phyloP scores from a whole-genome alignment of 2,329 filamentous ascomycete species.

The Trichoderma oligosporum region DNA sequence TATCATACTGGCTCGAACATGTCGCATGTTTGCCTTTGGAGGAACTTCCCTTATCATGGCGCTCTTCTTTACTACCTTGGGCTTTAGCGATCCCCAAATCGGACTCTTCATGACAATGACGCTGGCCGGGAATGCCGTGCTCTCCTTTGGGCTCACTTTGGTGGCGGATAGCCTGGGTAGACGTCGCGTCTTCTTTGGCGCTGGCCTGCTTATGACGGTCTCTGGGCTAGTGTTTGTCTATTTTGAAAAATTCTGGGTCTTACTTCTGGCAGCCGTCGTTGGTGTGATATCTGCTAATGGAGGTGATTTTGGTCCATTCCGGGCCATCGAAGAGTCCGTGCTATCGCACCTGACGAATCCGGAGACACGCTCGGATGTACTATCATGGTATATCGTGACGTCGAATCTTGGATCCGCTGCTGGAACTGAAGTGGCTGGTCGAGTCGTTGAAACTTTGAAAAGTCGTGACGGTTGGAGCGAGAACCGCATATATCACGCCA shows the following conservation, averaged over 20 bases:
- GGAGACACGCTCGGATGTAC: conserved; percentile 56
- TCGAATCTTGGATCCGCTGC: conserved; percentile 53
- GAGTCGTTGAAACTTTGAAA: conserved; percentile 47
- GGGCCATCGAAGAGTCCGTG: conserved; percentile 63
- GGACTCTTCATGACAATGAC: conserved; percentile 64
- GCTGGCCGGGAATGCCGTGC: conserved; percentile 56
- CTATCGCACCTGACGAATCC: conserved; percentile 57
- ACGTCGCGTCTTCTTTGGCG: conserved; percentile 49
- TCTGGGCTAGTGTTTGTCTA: conserved; percentile 53
- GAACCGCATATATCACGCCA: conserved; percentile 51
- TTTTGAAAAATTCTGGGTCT: conserved; percentile 56
- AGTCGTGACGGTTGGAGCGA: conserved; percentile 46
- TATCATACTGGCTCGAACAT: conserved; percentile 49
- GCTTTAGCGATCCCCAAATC: conserved; percentile 55
- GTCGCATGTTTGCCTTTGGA: conserved; percentile 62
- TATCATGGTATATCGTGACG: conserved; percentile 61
- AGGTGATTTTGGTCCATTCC: conserved; percentile 64
- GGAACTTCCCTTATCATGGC: conserved; percentile 58
- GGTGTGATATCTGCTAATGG: conserved; percentile 61
- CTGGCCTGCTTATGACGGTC: conserved; percentile 53
- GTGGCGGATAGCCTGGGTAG: conserved; percentile 57
- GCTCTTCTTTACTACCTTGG: conserved; percentile 55
- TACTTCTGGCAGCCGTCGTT: conserved; percentile 55
- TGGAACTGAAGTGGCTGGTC: conserved; percentile 51
- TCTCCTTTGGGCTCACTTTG: conserved; percentile 55